Base-by-base conservation (phyloP, 768 basidiomycete species). In the Albatrellus ellisii region DNA sequence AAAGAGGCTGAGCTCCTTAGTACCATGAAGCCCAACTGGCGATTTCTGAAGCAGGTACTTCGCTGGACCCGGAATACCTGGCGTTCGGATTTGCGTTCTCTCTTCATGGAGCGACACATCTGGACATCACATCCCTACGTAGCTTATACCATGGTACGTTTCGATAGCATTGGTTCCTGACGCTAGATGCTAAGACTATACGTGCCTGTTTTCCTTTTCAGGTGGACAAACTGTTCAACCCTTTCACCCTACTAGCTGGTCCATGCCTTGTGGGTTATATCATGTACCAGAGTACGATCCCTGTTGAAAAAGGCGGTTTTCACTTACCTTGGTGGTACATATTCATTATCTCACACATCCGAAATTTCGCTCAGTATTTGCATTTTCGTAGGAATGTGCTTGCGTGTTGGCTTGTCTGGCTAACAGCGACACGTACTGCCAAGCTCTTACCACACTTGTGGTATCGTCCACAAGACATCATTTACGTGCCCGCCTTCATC, bases 21-120 rank as follows among this genome's bases (percentile, higher is more conserved):
- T 57, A 92, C 89, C 39, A 97, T 92, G 90, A 94, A 94, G 62
- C 88, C 88, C 21, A 87, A 94, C 62, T 94, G 89, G 90, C 71
- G 86, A 40, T 94, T 94, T 65, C 63, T 92, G 61, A 90, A 91
- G 64, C 91, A 94, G 58, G 90, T 92, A 10, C 62, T 94, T 41
- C 66, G 90, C 48, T 92, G 89, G 90, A 94, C 89, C 12, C 65
- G 90, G 47, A 94, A 94, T 65, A 94, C 89, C 2, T 94, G 91
- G 89, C 67, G 90, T 39, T 85, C 81, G 2, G 90, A 94, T 68
- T 55, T 92, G 49, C 69, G 91, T 41, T 84, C 81, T 52, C 65
- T 94, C 43, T 94, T 92, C 59, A 91, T 73, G 67, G 89, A 94
- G 56, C 61, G 90, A 42, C 62, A 87, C 57, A 69, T 94, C 38